phyloP scores from a whole-genome alignment of 75 land plant genomes.

The Picea glauca region DNA sequence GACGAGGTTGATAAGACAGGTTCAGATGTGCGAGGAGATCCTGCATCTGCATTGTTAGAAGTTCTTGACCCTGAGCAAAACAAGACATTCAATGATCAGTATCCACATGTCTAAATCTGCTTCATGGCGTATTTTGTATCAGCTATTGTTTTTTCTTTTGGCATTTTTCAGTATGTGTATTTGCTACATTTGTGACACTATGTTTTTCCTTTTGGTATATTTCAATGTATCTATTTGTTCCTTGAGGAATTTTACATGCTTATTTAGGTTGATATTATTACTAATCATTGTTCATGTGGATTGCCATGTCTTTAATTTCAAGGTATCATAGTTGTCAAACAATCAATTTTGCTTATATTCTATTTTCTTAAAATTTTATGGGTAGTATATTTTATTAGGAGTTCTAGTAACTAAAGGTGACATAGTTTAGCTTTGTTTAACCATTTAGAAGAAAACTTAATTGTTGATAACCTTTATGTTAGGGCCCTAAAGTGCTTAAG shows the following conservation, averaged over 20 bases:
- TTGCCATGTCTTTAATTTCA: not conserved
- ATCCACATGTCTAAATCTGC: slow-evolving; percentile 32
- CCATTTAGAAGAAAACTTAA: too few relatives aligned
- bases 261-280: not conserved
- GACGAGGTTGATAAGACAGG: slow-evolving; percentile 99
- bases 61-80: slow-evolving; percentile 98
- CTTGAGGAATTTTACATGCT: not conserved
- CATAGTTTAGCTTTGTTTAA: not conserved
- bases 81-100: slow-evolving; percentile 95
- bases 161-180: too few relatives aligned
- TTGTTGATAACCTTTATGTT: too few relatives aligned
- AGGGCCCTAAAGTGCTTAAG: too few relatives aligned
- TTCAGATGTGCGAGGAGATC: slow-evolving; percentile 95
- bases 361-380: not conserved
- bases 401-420: not conserved
- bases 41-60: slow-evolving; percentile 91
- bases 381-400: not conserved
- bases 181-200: too few relatives aligned
- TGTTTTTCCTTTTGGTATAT: too few relatives aligned
- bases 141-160: not conserved
- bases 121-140: not conserved
- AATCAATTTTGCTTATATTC: not conserved
- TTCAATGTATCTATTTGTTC: not conserved
- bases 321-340: not conserved
- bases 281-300: not conserved